phyloP scores from a whole-genome alignment of 139 green algal species.

The Desmodesmus armatus region DNA sequence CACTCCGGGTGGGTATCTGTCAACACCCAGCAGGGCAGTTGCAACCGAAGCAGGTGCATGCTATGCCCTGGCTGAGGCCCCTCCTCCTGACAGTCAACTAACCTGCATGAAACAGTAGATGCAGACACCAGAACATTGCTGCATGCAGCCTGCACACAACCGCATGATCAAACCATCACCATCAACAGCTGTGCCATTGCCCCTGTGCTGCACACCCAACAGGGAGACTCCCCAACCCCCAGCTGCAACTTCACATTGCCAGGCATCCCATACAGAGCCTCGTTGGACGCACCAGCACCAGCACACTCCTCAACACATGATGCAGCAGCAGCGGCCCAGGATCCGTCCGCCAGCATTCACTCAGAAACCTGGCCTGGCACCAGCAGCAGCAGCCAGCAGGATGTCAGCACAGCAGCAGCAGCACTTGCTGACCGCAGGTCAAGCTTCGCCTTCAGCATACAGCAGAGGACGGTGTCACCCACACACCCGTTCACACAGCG shows the following conservation, averaged over 20 bases:
- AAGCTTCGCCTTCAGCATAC: not conserved
- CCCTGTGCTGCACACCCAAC: not conserved
- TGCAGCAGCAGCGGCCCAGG: not conserved
- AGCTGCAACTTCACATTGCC: constrained; percentile 34
- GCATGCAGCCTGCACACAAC: not conserved
- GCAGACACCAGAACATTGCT: not conserved
- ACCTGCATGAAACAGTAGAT: not conserved
- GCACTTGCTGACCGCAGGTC: not conserved
- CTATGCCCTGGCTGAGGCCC: too few species aligned
- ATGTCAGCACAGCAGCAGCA: not conserved
- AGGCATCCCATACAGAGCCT: constrained; percentile 25
- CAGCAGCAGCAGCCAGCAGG: not conserved
- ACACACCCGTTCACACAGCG: not conserved
- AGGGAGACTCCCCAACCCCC: constrained; percentile 45
- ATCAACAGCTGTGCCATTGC: not conserved
- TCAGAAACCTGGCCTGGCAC: not conserved
- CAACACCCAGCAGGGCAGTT: too few species aligned
- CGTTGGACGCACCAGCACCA: not conserved
- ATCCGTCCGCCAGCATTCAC: not conserved
- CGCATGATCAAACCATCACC: too few species aligned
- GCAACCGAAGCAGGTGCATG: too few species aligned
- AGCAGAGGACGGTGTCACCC: not conserved
- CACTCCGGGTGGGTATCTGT: constrained; percentile 13
- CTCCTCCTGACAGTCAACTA: too few species aligned
- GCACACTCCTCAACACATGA: not conserved